phyloP scores from a whole-genome alignment of 75 land plant genomes.

The Cryptomeria japonica region DNA sequence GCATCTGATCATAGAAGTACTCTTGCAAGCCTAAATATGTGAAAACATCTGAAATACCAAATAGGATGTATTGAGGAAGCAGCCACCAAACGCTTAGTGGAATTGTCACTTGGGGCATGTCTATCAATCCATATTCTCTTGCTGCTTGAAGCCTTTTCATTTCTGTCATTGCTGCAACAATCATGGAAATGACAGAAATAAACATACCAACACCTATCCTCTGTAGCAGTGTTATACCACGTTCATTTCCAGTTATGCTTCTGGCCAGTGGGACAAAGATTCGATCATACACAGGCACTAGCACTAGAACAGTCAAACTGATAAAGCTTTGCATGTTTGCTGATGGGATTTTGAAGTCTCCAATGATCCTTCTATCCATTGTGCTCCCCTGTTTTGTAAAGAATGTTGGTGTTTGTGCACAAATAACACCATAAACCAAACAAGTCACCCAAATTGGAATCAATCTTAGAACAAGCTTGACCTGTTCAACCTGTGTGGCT shows the following conservation, averaged over 20 bases:
- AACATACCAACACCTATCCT: slow-evolving; percentile 51
- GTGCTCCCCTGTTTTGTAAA: slow-evolving; percentile 25
- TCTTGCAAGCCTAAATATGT: slow-evolving; percentile 45
- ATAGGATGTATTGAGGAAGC: slow-evolving; percentile 51
- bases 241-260: slow-evolving; percentile 32
- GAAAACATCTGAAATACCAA: slow-evolving; percentile 37
- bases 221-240: slow-evolving; percentile 52
- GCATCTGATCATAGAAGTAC: slow-evolving; percentile 62
- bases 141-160: slow-evolving; percentile 35
- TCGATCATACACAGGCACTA: slow-evolving; percentile 49
- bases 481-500: slow-evolving; percentile 42
- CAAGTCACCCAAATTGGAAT: slow-evolving; percentile 31
- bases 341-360: slow-evolving; percentile 22
- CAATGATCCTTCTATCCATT: slow-evolving; percentile 20
- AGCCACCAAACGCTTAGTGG: slow-evolving; percentile 70
- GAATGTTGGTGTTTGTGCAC: slow-evolving; percentile 9
- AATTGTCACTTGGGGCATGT: slow-evolving; percentile 23
- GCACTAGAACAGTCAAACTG: slow-evolving; percentile 26
- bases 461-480: slow-evolving; percentile 29
- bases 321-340: slow-evolving; percentile 23
- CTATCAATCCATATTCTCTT: slow-evolving; percentile 36
- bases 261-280: slow-evolving; percentile 44
- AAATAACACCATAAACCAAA: slow-evolving; percentile 18
- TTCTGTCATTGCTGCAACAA: slow-evolving; percentile 55
- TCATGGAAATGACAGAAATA: slow-evolving; percentile 38